A percentile compares a stretch with the other conserved stretches of the same genome.
Evolutionary conservation across 1,284 basidiomycete species (phyloP).

Genomic region (Vanrija humicola): DNA sequence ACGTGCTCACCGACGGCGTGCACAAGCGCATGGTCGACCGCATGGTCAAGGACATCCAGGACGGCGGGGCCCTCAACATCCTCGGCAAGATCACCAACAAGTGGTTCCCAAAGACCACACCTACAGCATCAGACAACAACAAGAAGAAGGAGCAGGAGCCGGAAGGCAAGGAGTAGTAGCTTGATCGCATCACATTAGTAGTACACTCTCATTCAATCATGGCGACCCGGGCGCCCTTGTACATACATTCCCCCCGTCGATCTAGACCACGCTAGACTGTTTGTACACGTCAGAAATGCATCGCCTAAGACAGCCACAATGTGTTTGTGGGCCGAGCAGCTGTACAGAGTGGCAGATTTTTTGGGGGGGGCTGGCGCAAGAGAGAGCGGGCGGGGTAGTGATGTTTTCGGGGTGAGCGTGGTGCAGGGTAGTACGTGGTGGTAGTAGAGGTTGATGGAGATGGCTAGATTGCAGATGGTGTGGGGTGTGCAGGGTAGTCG

Average conservation of each 20-base stretch:
- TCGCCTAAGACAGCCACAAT: too few relatives aligned
- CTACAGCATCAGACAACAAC: background rate
- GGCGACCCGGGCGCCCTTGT: background rate
- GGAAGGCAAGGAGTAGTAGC: slow-evolving; percentile 16
- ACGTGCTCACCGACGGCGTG: slow-evolving; percentile 31
- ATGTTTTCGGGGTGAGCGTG: background rate
- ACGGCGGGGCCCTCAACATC: slow-evolving; percentile 26
- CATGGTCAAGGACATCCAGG: slow-evolving; percentile 14
- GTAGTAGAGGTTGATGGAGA: background rate
- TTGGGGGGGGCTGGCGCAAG: background rate
- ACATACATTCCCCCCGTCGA: background rate
- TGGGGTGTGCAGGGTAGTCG: slow-evolving; percentile 6
- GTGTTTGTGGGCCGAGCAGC: too few relatives aligned
- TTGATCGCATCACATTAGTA: background rate
- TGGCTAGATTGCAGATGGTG: background rate
- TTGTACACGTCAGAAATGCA: background rate
- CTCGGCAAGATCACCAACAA: slow-evolving; percentile 19
- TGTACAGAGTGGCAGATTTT: background rate
- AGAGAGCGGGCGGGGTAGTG: background rate
- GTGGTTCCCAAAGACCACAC: too few relatives aligned
- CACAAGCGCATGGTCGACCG: slow-evolving; percentile 16
- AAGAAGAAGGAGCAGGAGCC: slow-evolving; percentile 18
- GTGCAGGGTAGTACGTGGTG: background rate
- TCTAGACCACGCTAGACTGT: background rate
- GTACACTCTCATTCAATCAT: background rate